These are phyloP conservation scores for Corymbia maculata DNA, from an alignment of 345 rosid species.

Conservation along the genomic window DNA sequence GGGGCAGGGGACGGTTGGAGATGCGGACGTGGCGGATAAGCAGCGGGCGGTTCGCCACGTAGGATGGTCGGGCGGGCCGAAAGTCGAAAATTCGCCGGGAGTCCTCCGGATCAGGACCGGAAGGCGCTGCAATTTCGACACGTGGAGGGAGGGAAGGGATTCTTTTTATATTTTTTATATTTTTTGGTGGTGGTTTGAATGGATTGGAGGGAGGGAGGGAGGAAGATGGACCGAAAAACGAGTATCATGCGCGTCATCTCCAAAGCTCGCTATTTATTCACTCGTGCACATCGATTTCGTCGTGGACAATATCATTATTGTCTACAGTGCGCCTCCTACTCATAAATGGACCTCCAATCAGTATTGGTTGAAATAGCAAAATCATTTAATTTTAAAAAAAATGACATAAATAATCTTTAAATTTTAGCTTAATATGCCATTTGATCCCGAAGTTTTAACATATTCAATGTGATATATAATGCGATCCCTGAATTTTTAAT, in stretches of 20 bases:
- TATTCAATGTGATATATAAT: too few relatives aligned
- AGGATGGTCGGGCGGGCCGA: neutral
- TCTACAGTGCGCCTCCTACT: neutral
- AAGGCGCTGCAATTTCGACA: neutral
- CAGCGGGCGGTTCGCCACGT: neutral
- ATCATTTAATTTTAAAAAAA: neutral
- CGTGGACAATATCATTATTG: neutral
- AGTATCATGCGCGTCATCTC: neutral
- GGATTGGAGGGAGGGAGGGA: fast-evolving
- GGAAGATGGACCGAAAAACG: neutral
- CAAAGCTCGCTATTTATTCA: neutral
- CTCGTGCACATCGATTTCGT: neutral
- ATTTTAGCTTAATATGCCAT: too few relatives aligned
- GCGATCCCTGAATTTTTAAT: too few relatives aligned
- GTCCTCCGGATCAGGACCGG: neutral
- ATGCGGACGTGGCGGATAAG: slow-evolving; percentile 3
- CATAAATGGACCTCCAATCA: neutral
- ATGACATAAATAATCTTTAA: too few relatives aligned
- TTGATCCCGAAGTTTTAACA: too few relatives aligned
- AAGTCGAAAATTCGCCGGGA: neutral
- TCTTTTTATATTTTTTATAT: too few relatives aligned
- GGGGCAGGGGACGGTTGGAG: neutral
- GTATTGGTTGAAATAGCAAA: neutral
- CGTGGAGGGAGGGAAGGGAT: neutral
- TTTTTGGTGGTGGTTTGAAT: too few relatives aligned